phyloP scores from a whole-genome alignment of 2,329 filamentous ascomycete genomes.

The Colletotrichum zoysiae region DNA sequence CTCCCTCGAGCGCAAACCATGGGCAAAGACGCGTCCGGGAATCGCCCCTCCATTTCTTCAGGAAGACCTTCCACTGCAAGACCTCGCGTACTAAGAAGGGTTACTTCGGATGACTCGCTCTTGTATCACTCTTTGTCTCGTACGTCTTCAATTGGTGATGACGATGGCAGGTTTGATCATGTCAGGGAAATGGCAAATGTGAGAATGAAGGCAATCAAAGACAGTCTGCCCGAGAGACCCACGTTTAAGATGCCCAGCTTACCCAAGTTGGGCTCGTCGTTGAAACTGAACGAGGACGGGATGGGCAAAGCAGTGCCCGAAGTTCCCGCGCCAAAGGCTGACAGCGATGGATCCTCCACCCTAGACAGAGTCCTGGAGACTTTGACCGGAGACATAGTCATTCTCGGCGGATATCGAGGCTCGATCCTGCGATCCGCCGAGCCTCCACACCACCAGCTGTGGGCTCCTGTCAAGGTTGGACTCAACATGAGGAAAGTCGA shows the following conservation, averaged over 20 bases:
- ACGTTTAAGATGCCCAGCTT: conserved; percentile 79
- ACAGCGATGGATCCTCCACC: conserved; percentile 46
- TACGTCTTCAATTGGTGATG: conserved; percentile 84
- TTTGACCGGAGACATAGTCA: conserved; percentile 85
- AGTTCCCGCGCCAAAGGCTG: conserved; percentile 43
- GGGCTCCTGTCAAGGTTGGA: conserved; percentile 94
- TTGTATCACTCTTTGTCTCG: conserved; percentile 81
- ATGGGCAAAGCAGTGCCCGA: conserved; percentile 42
- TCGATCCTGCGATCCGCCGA: conserved; percentile 89
- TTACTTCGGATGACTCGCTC: conserved; percentile 83
- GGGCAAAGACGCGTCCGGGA: neutral
- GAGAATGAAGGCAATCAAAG: conserved; percentile 88
- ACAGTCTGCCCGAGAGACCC: conserved; percentile 84
- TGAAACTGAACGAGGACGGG: conserved; percentile 44
- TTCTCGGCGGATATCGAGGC: conserved; percentile 91
- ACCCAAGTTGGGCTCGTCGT: conserved; percentile 62
- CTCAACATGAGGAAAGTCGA: conserved; percentile 93
- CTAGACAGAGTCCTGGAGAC: conserved; percentile 72
- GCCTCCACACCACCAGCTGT: conserved; percentile 86
- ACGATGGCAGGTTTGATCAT: conserved; percentile 80
- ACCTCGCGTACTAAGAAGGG: conserved; percentile 62
- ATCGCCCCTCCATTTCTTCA: conserved; percentile 26
- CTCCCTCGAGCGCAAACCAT: conserved; percentile 17
- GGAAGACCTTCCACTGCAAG: conserved; percentile 24
- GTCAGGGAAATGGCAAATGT: conserved; percentile 89